A percentile compares a stretch with the other conserved stretches of the same genome.
These are phyloP conservation scores for Mytilinidion resinicola DNA, from an alignment of 495 filamentous ascomycete species.

Conservation along the genomic window DNA sequence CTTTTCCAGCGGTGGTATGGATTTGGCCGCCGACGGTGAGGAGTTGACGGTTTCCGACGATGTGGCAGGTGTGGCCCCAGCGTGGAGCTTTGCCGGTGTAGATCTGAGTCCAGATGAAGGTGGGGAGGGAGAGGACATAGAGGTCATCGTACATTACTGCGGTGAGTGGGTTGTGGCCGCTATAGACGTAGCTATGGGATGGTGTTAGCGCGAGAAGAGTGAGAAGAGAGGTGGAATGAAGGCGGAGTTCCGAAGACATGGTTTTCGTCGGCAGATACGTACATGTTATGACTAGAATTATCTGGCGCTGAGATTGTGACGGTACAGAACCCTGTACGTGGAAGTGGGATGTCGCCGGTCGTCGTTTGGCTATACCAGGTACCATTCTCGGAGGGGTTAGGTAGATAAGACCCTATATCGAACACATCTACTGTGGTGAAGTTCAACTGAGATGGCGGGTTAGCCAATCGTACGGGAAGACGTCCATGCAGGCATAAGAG, in stretches of 20 bases:
- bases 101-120: conserved; percentile 68
- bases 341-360: conserved; percentile 11
- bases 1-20: conserved; percentile 15
- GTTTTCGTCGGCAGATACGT: background rate
- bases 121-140: conserved; percentile 67
- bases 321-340: conserved; percentile 22
- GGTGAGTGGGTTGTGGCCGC: conserved; percentile 40
- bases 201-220: background rate
- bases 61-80: conserved; percentile 39
- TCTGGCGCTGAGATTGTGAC: conserved; percentile 13
- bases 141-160: conserved; percentile 54
- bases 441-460: conserved; percentile 1
- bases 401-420: conserved; percentile 14
- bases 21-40: conserved; percentile 38
- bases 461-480: too few relatives aligned
- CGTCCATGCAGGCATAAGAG: too few relatives aligned
- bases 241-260: background rate
- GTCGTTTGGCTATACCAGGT: conserved; percentile 22
- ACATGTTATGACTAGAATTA: conserved; percentile 25
- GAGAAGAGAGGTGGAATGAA: background rate
- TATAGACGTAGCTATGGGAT: conserved; percentile 33
- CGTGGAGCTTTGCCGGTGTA: conserved; percentile 36
- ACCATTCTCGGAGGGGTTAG: conserved; percentile 7
- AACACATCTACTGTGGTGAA: conserved; percentile 17
- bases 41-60: conserved; percentile 36